Percentiles rank a stretch among this genome's conserved stretches.
Evolutionary conservation across 768 basidiomycete species (phyloP).

Genomic region (Xerocomus potaroensis): DNA sequence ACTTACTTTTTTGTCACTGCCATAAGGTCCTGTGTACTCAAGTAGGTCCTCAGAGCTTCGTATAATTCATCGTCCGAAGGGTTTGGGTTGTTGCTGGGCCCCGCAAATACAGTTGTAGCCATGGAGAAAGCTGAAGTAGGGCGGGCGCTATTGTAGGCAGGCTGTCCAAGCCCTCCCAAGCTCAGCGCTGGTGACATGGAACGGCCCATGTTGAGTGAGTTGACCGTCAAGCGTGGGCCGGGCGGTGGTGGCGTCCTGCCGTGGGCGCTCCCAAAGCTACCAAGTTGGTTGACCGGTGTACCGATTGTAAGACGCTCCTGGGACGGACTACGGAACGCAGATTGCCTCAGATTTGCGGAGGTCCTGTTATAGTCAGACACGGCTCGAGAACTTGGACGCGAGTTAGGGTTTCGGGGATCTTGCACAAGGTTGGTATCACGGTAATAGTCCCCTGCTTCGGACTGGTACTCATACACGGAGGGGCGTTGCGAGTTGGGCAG

Average conservation of each 20-base stretch:
- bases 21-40: conserved; percentile 68
- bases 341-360: conserved; percentile 21
- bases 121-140: conserved; percentile 59
- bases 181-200: conserved; percentile 31
- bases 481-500: conserved; percentile 38
- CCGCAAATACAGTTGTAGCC: conserved; percentile 52
- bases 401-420: conserved; percentile 26
- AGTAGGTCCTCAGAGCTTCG: conserved; percentile 48
- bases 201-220: conserved; percentile 39
- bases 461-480: conserved; percentile 39
- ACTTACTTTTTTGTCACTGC: conserved; percentile 65
- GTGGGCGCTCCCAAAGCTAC: conserved; percentile 9
- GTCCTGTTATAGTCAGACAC: conserved; percentile 30
- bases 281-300: conserved; percentile 35
- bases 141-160: conserved; percentile 31
- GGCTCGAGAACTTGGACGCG: conserved; percentile 31
- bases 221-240: conserved; percentile 42
- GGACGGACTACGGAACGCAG: conserved; percentile 25
- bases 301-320: conserved; percentile 38
- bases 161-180: conserved; percentile 22
- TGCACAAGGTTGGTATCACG: conserved; percentile 48
- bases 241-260: conserved; percentile 32
- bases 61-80: conserved; percentile 61
- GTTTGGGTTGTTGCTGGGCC: conserved; percentile 48
- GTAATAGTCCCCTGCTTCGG: conserved; percentile 54